A percentile compares a stretch with the other conserved stretches of the same genome.
Evolutionary conservation across 345 rosid species (phyloP).

Genomic region (Dipteronia sinensis): DNA sequence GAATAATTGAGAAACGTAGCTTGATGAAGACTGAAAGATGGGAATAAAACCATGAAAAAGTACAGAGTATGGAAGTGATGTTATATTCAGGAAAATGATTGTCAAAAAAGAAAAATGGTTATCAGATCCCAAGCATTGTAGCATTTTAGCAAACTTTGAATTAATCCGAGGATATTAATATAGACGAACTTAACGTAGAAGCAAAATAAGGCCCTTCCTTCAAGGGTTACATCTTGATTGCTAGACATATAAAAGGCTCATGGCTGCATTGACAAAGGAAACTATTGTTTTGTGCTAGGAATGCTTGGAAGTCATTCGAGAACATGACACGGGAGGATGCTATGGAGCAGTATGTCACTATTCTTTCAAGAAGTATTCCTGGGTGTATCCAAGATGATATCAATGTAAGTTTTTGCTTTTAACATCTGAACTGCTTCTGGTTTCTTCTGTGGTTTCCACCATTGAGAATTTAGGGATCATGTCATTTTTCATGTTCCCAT

Average conservation of each 20-base stretch:
- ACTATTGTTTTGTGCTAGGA: constrained; percentile 29
- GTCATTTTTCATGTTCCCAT: constrained; percentile 12
- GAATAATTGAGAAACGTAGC: no score
- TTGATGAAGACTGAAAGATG: constrained; percentile 13
- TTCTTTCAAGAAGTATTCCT: constrained; percentile 42
- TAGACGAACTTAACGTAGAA: not conserved
- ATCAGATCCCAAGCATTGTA: not conserved
- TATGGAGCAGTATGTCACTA: constrained; percentile 50
- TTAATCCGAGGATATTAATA: not conserved
- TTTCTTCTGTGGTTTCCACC: not conserved
- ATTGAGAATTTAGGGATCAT: constrained; percentile 1
- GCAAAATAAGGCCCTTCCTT: not conserved
- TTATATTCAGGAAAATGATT: not conserved
- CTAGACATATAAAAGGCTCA: not conserved
- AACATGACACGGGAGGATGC: constrained; percentile 50
- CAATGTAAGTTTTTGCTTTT: constrained; percentile 26
- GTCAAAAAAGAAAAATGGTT: not conserved
- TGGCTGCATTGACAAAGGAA: constrained; percentile 3
- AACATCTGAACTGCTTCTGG: not conserved
- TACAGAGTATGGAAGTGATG: not conserved
- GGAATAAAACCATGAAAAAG: constrained; percentile 18
- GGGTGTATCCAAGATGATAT: constrained; percentile 27
- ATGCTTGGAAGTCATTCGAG: constrained; percentile 54
- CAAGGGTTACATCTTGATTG: not conserved
- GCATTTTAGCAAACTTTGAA: not conserved